Base-by-base conservation (phyloP, 2,329 filamentous ascomycete genomes). In the Colletotrichum nymphaeae region DNA sequence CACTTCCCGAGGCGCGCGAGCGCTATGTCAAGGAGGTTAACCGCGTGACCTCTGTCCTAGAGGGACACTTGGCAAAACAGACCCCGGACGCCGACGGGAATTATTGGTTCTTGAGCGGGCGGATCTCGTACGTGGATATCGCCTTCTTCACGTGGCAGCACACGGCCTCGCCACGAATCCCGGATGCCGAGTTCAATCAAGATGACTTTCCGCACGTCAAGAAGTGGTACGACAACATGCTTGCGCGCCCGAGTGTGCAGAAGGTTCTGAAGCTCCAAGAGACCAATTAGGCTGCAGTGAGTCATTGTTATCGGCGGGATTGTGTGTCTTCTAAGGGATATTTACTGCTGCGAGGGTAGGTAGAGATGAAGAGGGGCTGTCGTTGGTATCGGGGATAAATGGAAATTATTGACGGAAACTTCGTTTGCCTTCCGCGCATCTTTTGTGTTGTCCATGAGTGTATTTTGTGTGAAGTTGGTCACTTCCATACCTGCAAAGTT, bases 21-120 rank as follows among this genome's bases (percentile, higher is more conserved):
- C 76, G 80, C 12, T 82, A 81, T 67, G 28, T 30, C n/a, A 78
- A 78, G 16, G 79, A 82, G 72, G 76, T 78, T 3, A 74, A 73
- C 52, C 78, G 80, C 22, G 74, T 81, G 5, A 75, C 78, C 5
- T 75, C 77, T 11, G 80, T 83, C 1, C 75, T 79, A 8, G 76
- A 79, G 35, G 56, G 56, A 1, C 74, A 77, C 26, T 16, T 68
- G 30, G 69, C 69, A 57, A 79, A 75, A 69, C 72, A 77, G 32
- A 73, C 64, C 56, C 76, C 63, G 9, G 72, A 75, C 26, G 66
- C 46, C 7, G 66, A 73, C 32, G 66, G 70, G 26, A 73, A 69
- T 16, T 53, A 26, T 19, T 79, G 75, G 35, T 72, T 80, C 32
- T 73, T 78, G 5, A 77, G 76, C 24, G 68, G 76, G 28, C 76